Evolutionary conservation across 1,284 basidiomycete genomes (phyloP).

Genomic region (Jaminaea rosea): DNA sequence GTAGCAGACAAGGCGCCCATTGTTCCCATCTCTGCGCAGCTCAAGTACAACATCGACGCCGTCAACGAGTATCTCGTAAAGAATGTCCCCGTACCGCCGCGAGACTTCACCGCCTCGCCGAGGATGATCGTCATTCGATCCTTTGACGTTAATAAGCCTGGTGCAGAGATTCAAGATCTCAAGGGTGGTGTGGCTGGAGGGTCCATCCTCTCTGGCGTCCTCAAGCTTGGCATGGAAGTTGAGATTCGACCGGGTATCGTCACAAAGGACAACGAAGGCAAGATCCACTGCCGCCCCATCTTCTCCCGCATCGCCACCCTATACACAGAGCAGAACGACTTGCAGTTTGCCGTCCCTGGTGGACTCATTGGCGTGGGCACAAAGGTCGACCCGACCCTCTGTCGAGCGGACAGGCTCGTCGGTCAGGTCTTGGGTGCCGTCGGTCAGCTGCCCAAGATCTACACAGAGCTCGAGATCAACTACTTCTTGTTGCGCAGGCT

Average conservation of each 20-base stretch:
- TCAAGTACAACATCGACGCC: constrained; percentile 99
- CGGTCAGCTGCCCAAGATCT: constrained; percentile 85
- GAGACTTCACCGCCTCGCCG: constrained; percentile 84
- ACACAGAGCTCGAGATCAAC: constrained; percentile 81
- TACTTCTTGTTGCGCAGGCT: constrained; percentile 59
- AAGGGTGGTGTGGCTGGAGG: constrained; percentile 98
- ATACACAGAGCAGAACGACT: constrained; percentile 86
- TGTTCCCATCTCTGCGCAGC: constrained; percentile 94
- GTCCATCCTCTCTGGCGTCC: constrained; percentile 84
- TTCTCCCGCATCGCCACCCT: constrained; percentile 83
- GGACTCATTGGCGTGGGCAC: constrained; percentile 97
- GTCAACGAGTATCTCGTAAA: constrained; percentile 98
- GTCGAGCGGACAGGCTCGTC: constrained; percentile 89
- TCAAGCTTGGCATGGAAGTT: constrained; percentile 81
- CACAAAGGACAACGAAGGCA: constrained; percentile 83
- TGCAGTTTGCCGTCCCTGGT: constrained; percentile 92
- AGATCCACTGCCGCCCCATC: constrained; percentile 85
- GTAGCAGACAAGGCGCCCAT: constrained; percentile 94
- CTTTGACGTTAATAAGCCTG: constrained; percentile 99
- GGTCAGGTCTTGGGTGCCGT: constrained; percentile 92
- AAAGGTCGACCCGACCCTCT: constrained; percentile 88
- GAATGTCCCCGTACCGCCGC: constrained; percentile 83
- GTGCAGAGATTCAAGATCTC: constrained; percentile 88
- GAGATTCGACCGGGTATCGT: constrained; percentile 96
- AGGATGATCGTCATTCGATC: constrained; percentile 96